Base-by-base conservation (phyloP, 306 rosid species). In the Cicer yamashitae region DNA sequence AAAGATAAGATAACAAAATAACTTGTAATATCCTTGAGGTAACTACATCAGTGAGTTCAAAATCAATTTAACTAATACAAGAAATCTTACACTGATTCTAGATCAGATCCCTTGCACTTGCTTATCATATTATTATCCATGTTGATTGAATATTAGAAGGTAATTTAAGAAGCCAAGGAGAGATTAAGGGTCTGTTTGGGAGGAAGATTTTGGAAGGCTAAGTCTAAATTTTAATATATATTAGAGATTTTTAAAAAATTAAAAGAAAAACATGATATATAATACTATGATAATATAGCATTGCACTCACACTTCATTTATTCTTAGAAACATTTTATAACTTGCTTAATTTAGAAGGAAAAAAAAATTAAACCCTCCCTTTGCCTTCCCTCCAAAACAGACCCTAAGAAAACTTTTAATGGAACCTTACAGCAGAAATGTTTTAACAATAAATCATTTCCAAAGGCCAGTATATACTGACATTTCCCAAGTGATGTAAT, bases 381-480 rank as follows among this genome's bases (percentile, higher is more conserved):
- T 25, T 30, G 34, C 34, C 34, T 25, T 25, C 34, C 34, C 34
- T 30, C 34, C 34, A 30, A 30, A 30, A 30, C 34, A 30, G 34
- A 3, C 0, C 34, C 34, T 30, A 30, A 39, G 15, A 60, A 59
- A 30, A 51, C 52, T 15, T n/a, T 12, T 15, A 12, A 52, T n/a
- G 38, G 17, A 61, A 70, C 41, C n/a, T 22, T 57, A 22, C 9
- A 57, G 15, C 15, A 22, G 63, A 57, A 57, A 57, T 57, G 40
- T 57, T 57, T 22, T 67, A 56, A 62, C 34, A 43, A 72, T 56
- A 65, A 67, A 51, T 62, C 20, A 52, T 12, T 68, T 54, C 45
- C 65, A 40, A 39, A 67, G 41, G 63, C 7, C 44, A 57, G 34
- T 44, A 37, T 37, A 20, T 54, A 53, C 52, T 30, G 44, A 59